These are phyloP conservation scores for Globisporangium paddicum DNA, from an alignment of 352 stramenopile genomes.

Conservation along the genomic window DNA sequence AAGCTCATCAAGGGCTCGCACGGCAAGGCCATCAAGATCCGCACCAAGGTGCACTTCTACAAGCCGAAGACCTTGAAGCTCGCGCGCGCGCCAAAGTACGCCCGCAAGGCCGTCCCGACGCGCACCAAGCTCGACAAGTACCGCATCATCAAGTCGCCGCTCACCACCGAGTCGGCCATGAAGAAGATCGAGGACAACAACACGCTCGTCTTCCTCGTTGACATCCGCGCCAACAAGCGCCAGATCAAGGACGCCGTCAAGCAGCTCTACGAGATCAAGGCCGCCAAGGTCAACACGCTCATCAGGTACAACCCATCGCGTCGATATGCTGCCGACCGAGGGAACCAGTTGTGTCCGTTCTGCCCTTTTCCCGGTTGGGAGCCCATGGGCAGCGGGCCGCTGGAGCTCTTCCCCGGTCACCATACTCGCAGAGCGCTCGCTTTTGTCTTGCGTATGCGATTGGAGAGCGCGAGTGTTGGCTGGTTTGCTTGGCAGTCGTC, in stretches of 20 bases:
- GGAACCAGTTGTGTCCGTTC: slow-evolving; percentile 9
- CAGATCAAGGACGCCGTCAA: slow-evolving; percentile 99
- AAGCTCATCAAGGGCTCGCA: slow-evolving; percentile 95
- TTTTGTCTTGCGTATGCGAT: slow-evolving; percentile 11
- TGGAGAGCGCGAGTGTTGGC: neutral
- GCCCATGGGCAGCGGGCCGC: slow-evolving; percentile 2
- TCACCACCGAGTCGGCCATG: slow-evolving; percentile 99
- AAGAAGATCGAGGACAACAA: slow-evolving; percentile 99
- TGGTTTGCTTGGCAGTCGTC: neutral
- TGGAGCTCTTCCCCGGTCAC: slow-evolving; percentile 7
- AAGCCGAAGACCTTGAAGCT: slow-evolving; percentile 97
- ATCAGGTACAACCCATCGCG: slow-evolving; percentile 94
- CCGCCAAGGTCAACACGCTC: slow-evolving; percentile 99
- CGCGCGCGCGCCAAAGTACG: slow-evolving; percentile 95
- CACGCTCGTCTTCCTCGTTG: slow-evolving; percentile 99
- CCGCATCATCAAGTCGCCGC: slow-evolving; percentile 98
- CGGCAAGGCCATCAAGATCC: slow-evolving; percentile 98
- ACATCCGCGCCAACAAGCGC: slow-evolving; percentile 99
- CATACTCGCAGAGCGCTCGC: slow-evolving; percentile 1
- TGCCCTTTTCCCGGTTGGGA: slow-evolving; percentile 11
- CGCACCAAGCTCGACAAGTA: slow-evolving; percentile 98
- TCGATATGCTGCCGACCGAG: slow-evolving; percentile 53
- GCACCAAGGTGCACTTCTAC: slow-evolving; percentile 99
- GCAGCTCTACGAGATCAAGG: slow-evolving; percentile 99
- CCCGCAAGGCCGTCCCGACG: slow-evolving; percentile 89